Conservation (phyloP, 2,329 filamentous ascomycete species). For the Apiospora aurea region DNA sequence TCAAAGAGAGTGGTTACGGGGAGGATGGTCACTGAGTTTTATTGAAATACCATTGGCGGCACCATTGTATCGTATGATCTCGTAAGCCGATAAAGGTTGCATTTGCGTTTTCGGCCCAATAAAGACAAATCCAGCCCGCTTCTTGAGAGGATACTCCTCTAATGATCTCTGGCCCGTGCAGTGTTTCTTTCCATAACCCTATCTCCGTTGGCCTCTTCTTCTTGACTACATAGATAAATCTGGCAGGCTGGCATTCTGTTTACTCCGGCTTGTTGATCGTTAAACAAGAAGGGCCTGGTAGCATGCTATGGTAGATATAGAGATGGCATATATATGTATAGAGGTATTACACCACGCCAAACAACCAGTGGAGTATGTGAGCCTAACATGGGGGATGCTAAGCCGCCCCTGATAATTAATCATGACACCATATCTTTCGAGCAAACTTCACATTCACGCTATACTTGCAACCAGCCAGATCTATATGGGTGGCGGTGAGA, state of each 20-base stretch:
- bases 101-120: slow-evolving; percentile 9
- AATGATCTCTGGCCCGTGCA: slow-evolving; percentile 12
- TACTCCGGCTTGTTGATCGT: neutral
- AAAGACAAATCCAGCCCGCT: slow-evolving; percentile 12
- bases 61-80: slow-evolving; percentile 5
- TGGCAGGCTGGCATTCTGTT: neutral
- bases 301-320: neutral
- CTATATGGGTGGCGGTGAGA: neutral
- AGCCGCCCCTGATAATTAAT: neutral
- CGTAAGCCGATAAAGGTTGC: slow-evolving; percentile 1
- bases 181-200: neutral
- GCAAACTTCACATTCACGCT: neutral
- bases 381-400: neutral
- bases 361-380: neutral
- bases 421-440: neutral
- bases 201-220: neutral
- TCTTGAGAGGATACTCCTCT: slow-evolving; percentile 5
- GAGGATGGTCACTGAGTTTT: neutral
- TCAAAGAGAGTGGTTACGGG: neutral
- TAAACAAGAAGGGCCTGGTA: neutral
- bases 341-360: neutral
- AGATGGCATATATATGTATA: neutral
- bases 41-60: neutral
- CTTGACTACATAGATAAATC: neutral
- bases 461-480: neutral